These are phyloP conservation scores for Nemania abortiva DNA, from an alignment of 2,329 filamentous ascomycete genomes.

Conservation along the genomic window DNA sequence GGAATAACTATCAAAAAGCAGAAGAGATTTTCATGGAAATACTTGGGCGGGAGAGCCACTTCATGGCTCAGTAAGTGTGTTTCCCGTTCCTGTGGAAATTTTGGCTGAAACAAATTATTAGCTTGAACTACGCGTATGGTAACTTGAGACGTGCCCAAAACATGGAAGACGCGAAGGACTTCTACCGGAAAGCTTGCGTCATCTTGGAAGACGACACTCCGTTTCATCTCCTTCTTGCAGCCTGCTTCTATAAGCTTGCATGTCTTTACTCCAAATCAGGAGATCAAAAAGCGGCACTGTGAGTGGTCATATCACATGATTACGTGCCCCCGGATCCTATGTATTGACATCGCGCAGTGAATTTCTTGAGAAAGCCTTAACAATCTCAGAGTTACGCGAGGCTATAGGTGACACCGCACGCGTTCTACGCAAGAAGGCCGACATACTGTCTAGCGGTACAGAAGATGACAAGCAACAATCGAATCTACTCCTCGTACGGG, in stretches of 20 bases:
- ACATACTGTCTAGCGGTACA: background rate
- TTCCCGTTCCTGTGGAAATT: background rate
- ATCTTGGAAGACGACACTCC: conserved; percentile 4
- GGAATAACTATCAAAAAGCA: background rate
- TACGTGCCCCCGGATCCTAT: no score
- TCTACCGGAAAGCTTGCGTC: background rate
- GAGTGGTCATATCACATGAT: background rate
- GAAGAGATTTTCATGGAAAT: background rate
- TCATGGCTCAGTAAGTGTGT: conserved; percentile 17
- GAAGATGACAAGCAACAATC: background rate
- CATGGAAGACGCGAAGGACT: background rate
- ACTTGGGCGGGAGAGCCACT: background rate
- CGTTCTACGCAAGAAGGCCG: background rate
- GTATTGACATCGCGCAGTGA: background rate
- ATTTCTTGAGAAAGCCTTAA: background rate
- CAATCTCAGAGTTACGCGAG: conserved; percentile 2
- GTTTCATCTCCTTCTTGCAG: conserved; percentile 1
- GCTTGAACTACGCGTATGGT: conserved; percentile 8
- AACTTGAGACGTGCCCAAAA: background rate
- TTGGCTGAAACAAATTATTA: background rate
- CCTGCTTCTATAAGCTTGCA: conserved; percentile 4
- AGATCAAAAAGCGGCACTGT: background rate
- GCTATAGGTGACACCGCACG: background rate
- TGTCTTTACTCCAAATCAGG: background rate
- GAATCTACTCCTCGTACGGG: background rate